Evolutionary conservation across 2,329 filamentous ascomycete genomes (phyloP).

Genomic region (Fusarium virguliforme): DNA sequence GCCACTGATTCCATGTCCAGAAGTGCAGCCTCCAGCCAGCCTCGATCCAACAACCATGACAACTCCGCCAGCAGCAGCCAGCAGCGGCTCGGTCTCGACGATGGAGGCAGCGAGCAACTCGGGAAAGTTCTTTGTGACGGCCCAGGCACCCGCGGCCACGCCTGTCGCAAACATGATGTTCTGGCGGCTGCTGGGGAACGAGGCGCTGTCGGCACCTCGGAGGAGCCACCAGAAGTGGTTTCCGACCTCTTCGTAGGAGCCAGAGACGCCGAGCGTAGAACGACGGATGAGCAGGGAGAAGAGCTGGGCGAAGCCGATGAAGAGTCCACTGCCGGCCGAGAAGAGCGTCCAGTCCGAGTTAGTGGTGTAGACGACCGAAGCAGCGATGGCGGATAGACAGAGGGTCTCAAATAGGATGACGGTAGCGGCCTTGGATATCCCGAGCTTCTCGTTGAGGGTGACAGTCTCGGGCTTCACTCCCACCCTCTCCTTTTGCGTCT

Average conservation of each 20-base stretch:
- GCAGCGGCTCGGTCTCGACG: conserved; percentile 55
- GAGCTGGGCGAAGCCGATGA: conserved; percentile 73
- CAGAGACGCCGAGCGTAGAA: conserved; percentile 73
- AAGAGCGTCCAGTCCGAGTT: conserved; percentile 53
- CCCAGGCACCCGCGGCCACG: conserved; percentile 64
- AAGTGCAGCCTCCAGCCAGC: conserved; percentile 77
- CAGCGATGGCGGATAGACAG: conserved; percentile 60
- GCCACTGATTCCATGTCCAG: conserved; percentile 79
- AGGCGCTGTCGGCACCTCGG: conserved; percentile 47
- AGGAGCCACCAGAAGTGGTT: conserved; percentile 66
- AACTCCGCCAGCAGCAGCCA: conserved; percentile 69
- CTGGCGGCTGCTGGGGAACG: conserved; percentile 56
- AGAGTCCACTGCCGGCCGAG: conserved; percentile 69
- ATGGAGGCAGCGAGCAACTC: conserved; percentile 47
- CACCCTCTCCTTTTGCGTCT: conserved; percentile 47
- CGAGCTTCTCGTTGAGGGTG: conserved; percentile 60
- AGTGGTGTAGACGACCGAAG: conserved; percentile 53
- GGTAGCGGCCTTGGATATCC: conserved; percentile 56
- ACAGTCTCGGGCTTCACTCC: conserved; percentile 50
- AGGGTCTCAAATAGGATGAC: conserved; percentile 62
- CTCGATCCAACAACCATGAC: conserved; percentile 73
- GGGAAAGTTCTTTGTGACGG: conserved; percentile 55
- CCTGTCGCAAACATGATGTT: conserved; percentile 70
- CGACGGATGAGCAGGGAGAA: conserved; percentile 69
- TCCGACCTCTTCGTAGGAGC: conserved; percentile 74